phyloP scores from a whole-genome alignment of 805 yeast genomes.

The Citeromyces nyonsensis region DNA sequence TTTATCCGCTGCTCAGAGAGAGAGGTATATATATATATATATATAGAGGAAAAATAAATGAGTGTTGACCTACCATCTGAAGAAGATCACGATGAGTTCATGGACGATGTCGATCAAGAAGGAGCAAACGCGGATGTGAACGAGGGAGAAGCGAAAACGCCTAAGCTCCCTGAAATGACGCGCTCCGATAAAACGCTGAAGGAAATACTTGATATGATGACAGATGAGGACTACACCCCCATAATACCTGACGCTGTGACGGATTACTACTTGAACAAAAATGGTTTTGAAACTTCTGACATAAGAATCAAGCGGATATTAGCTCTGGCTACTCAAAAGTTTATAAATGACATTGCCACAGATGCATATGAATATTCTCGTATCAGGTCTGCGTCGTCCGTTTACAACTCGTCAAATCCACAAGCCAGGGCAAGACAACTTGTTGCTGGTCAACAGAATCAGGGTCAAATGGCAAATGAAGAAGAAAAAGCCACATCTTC shows the following conservation, averaged over 20 bases:
- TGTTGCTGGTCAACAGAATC: constrained; percentile 41
- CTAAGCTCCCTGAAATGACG: constrained; percentile 51
- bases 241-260: constrained; percentile 94
- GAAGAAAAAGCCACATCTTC: constrained; percentile 1
- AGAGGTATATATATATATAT: too few relatives aligned
- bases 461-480: constrained; percentile 5
- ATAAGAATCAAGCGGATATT: constrained; percentile 65
- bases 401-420: constrained; percentile 75
- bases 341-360: constrained; percentile 84
- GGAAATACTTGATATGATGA: constrained; percentile 80
- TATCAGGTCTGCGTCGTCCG: constrained; percentile 77
- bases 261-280: constrained; percentile 75
- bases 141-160: constrained; percentile 8
- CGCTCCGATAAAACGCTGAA: constrained; percentile 70
- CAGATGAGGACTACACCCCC: constrained; percentile 89
- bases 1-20: too few relatives aligned
- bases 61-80: too few relatives aligned
- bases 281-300: constrained; percentile 76
- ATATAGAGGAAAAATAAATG: too few relatives aligned
- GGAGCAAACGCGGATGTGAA: too few relatives aligned
- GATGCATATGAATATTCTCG: constrained; percentile 94
- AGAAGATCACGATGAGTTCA: too few relatives aligned
- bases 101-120: too few relatives aligned
- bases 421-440: constrained; percentile 74
- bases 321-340: constrained; percentile 93